Evolutionary conservation across 768 basidiomycete genomes (phyloP).

Genomic region (Rhodotorula diobovata): DNA sequence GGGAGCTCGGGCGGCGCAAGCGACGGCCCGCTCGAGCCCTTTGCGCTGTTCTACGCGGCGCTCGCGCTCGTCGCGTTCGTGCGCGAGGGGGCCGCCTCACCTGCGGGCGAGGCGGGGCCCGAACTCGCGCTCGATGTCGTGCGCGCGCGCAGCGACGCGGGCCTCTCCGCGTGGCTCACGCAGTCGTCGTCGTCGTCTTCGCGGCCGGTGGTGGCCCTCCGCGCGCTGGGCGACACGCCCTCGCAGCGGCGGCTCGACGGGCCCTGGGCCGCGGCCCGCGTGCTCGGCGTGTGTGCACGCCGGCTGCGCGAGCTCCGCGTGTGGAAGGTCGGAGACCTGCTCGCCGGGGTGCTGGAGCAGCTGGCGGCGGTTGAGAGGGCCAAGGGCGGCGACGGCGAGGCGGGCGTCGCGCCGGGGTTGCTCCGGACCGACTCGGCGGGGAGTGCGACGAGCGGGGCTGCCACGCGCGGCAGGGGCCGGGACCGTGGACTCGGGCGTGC

Average conservation of each 20-base stretch:
- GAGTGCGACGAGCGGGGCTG: neutral
- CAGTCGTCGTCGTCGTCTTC: neutral
- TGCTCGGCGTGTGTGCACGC: neutral
- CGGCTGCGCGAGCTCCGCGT: constrained; percentile 17
- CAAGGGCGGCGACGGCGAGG: neutral
- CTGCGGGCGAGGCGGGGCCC: neutral
- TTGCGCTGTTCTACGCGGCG: constrained; percentile 31
- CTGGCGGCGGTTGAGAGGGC: constrained; percentile 15
- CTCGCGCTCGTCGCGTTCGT: constrained; percentile 28
- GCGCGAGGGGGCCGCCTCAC: neutral
- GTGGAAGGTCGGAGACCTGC: constrained; percentile 32
- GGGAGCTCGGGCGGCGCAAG: neutral
- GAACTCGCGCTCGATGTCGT: constrained; percentile 24
- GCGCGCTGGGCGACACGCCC: neutral
- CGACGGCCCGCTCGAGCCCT: constrained; percentile 36
- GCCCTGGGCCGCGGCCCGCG: neutral
- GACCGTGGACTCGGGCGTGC: neutral
- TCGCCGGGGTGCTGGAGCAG: constrained; percentile 22
- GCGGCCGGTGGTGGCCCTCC: neutral
- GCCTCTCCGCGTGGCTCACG: neutral
- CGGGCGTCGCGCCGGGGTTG: neutral
- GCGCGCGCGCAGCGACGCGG: constrained; percentile 12
- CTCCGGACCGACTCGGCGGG: neutral
- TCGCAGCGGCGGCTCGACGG: neutral
- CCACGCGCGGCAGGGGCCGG: neutral